Conservation (phyloP, 2,329 filamentous ascomycete species). For the Nigrospora osmanthi region DNA sequence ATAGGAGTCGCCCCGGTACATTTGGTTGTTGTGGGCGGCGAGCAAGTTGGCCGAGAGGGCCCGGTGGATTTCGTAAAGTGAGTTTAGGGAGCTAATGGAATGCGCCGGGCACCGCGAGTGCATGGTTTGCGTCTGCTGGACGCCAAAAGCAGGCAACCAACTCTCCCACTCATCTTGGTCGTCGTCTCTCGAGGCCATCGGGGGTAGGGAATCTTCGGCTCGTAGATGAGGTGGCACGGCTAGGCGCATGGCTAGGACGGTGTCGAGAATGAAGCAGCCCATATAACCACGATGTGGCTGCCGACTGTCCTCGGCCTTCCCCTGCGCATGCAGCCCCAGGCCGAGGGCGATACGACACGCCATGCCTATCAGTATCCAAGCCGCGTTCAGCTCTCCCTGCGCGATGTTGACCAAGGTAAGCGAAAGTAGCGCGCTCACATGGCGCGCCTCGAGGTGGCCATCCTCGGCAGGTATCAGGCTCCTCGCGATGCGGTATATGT, state of each 20-base stretch:
- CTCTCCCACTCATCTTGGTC: conserved; percentile 69
- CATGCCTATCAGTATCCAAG: conserved; percentile 58
- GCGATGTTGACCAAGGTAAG: conserved; percentile 58
- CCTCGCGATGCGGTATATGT: conserved; percentile 43
- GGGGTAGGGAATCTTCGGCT: conserved; percentile 34
- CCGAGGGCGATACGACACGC: conserved; percentile 48
- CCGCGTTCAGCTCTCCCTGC: conserved; percentile 43
- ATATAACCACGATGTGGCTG: conserved; percentile 36
- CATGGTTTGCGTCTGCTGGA: conserved; percentile 1
- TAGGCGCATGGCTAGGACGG: conserved; percentile 43
- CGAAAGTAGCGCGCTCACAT: conserved; percentile 48
- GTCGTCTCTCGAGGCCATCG: conserved; percentile 48
- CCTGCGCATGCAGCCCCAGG: conserved; percentile 28
- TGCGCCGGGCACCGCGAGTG: conserved; percentile 12
- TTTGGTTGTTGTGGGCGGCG: not conserved
- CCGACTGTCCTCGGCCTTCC: conserved; percentile 8
- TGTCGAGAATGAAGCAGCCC: conserved; percentile 57
- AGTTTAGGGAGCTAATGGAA: conserved; percentile 12
- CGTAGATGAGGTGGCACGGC: conserved; percentile 41
- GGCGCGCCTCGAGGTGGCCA: conserved; percentile 38
- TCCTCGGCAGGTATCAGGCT: conserved; percentile 40
- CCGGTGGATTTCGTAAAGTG: conserved; percentile 10
- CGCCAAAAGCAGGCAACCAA: conserved; percentile 45
- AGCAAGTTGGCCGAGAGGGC: conserved; percentile 7
- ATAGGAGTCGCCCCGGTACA: conserved; percentile 5